These are phyloP conservation scores for Penicillium sclerotigenum DNA, from an alignment of 2,329 filamentous ascomycete genomes.

Conservation along the genomic window DNA sequence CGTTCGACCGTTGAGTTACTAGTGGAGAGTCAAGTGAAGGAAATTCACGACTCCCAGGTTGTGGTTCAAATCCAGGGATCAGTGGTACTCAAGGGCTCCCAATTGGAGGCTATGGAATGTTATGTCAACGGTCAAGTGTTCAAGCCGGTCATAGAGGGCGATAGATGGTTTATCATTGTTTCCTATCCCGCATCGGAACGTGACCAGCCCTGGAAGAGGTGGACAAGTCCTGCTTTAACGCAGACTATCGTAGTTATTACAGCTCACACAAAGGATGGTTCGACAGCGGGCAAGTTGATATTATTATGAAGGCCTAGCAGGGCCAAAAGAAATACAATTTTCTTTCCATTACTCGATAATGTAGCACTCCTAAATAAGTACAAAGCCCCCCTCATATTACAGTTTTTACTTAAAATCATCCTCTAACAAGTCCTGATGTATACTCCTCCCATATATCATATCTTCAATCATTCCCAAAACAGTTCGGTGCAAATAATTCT, in stretches of 20 bases:
- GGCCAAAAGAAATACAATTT: background rate
- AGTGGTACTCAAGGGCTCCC: conserved; percentile 3
- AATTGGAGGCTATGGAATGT: conserved; percentile 11
- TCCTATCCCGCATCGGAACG: conserved; percentile 24
- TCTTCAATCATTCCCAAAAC: conserved; percentile 30
- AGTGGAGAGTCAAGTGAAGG: conserved; percentile 11
- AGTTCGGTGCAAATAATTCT: conserved; percentile 24
- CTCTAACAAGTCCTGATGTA: conserved; percentile 5
- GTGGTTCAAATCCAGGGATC: conserved; percentile 11
- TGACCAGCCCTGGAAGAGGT: conserved; percentile 25
- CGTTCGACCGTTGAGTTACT: background rate
- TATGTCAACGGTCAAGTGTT: conserved; percentile 25
- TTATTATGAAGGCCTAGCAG: conserved; percentile 15
- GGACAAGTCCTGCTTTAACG: conserved; percentile 25
- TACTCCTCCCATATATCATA: conserved; percentile 19
- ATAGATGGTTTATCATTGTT: conserved; percentile 16
- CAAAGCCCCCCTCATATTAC: background rate
- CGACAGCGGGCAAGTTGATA: conserved; percentile 22
- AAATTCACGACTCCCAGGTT: conserved; percentile 6
- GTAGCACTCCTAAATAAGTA: background rate
- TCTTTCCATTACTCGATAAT: background rate
- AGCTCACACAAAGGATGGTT: conserved; percentile 10
- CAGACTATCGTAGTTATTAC: conserved; percentile 27
- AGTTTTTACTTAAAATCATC: background rate
- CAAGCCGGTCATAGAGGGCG: conserved; percentile 11